These are phyloP conservation scores for Balakata baccata DNA, from an alignment of 345 rosid species.

Conservation along the genomic window DNA sequence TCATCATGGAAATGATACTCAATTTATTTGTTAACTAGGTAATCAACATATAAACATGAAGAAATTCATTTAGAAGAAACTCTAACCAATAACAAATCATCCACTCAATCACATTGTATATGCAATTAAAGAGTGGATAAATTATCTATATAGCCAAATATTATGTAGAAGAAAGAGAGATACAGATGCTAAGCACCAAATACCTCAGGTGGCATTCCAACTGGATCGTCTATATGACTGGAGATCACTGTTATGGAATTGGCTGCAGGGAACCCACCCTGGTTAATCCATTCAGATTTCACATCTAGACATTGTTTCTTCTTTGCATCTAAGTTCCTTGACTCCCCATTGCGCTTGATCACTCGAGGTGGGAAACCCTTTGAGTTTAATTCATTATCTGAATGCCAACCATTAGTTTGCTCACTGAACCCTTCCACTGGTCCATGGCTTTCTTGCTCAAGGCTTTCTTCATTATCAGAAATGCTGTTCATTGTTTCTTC, in stretches of 20 bases:
- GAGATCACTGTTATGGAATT: slow-evolving; percentile 29
- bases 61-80: slow-evolving; percentile 2
- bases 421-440: slow-evolving; percentile 47
- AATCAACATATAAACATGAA: neutral
- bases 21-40: slow-evolving; percentile 4
- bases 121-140: neutral
- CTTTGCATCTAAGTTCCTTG: slow-evolving; percentile 31
- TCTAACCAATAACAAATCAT: slow-evolving; percentile 9
- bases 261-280: slow-evolving; percentile 30
- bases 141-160: neutral
- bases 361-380: slow-evolving; percentile 47
- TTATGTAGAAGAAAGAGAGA: slow-evolving; percentile 7
- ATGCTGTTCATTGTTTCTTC: slow-evolving; percentile 48
- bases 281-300: slow-evolving; percentile 38
- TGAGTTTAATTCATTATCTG: slow-evolving; percentile 73
- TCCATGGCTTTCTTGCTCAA: slow-evolving; percentile 42
- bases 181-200: slow-evolving; percentile 12
- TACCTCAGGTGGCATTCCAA: slow-evolving; percentile 96
- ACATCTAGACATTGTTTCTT: slow-evolving; percentile 30
- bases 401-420: slow-evolving; percentile 62
- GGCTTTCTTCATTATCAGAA: slow-evolving; percentile 67
- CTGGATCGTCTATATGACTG: slow-evolving; percentile 50
- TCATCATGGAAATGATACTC: slow-evolving; percentile 1
- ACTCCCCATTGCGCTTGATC: slow-evolving; percentile 43
- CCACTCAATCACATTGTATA: slow-evolving; percentile 2